phyloP scores from a whole-genome alignment of 2,329 filamentous ascomycete genomes.

The Grosmannia huntii region DNA sequence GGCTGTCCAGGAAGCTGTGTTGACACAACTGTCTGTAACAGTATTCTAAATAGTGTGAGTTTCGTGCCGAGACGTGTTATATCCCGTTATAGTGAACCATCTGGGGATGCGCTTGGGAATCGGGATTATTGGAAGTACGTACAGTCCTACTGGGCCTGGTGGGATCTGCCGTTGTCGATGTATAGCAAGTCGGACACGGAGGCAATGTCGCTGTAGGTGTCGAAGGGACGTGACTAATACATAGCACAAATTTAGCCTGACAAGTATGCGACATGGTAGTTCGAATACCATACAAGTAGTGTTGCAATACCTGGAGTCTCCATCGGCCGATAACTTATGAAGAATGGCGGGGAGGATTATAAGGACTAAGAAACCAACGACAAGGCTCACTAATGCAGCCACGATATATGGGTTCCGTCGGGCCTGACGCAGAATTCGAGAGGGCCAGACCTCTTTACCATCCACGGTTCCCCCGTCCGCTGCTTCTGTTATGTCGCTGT shows the following conservation, averaged over 20 bases:
- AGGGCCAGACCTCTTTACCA: neutral
- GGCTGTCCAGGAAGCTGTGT: neutral
- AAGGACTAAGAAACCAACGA: constrained; percentile 4
- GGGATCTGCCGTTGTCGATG: neutral
- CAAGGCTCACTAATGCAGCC: neutral
- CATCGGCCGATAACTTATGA: constrained; percentile 1
- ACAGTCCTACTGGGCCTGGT: neutral
- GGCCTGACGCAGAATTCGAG: neutral
- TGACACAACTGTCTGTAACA: neutral
- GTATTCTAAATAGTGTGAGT: neutral
- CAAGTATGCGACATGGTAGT: neutral
- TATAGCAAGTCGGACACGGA: neutral
- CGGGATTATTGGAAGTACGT: neutral
- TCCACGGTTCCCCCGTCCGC: neutral
- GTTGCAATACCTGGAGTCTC: neutral
- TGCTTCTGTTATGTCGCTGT: neutral
- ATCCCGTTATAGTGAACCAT: too few species aligned
- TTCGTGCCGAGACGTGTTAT: neutral
- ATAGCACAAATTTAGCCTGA: neutral
- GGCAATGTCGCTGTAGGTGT: neutral
- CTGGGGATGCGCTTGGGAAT: neutral
- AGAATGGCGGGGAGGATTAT: constrained; percentile 6
- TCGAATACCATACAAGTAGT: neutral
- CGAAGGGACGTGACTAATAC: neutral
- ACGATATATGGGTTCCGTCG: constrained; percentile 6